Conservation (phyloP, 2,329 filamentous ascomycete genomes). For the Clonostachys chloroleuca region DNA sequence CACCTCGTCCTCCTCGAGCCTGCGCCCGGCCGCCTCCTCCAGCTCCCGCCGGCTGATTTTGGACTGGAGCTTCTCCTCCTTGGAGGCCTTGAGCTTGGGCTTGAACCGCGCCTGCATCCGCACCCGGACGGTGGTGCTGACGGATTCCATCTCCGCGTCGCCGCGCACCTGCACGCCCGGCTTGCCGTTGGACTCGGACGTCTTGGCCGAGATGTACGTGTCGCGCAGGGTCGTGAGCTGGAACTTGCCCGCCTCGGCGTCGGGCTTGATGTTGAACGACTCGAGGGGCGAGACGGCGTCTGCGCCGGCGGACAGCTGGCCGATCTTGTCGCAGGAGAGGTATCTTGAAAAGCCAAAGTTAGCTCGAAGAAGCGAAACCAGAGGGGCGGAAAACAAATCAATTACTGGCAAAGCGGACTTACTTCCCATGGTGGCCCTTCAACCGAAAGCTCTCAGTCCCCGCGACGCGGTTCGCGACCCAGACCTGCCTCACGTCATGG, state of each 20-base stretch:
- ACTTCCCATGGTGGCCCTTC: conserved; percentile 87
- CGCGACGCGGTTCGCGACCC: conserved; percentile 79
- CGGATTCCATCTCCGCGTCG: conserved; percentile 64
- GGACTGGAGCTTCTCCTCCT: conserved; percentile 77
- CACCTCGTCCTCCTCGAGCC: conserved; percentile 81
- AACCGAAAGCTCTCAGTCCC: conserved; percentile 81
- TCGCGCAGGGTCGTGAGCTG: conserved; percentile 70
- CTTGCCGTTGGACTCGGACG: conserved; percentile 17
- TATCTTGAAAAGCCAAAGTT: conserved; percentile 48
- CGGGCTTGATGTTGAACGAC: conserved; percentile 66
- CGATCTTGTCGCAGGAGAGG: conserved; percentile 80
- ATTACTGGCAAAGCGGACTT: conserved; percentile 9
- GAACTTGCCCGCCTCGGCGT: conserved; percentile 65
- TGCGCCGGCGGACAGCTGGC: conserved; percentile 69
- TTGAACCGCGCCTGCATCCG: conserved; percentile 97
- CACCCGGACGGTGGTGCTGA: conserved; percentile 70
- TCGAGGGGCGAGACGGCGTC: conserved; percentile 84
- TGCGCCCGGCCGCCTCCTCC: conserved; percentile 73
- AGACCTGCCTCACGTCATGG: conserved; percentile 93
- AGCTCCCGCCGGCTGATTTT: conserved; percentile 85
- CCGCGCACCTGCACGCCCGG: conserved; percentile 59
- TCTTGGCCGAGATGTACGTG: conserved; percentile 53
- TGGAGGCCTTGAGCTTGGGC: conserved; percentile 71
- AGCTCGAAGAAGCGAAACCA: conserved; percentile 5
- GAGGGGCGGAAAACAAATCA: no score